Conservation (phyloP, 2,329 filamentous ascomycete species). For the Trichoderma atrobrunneum region DNA sequence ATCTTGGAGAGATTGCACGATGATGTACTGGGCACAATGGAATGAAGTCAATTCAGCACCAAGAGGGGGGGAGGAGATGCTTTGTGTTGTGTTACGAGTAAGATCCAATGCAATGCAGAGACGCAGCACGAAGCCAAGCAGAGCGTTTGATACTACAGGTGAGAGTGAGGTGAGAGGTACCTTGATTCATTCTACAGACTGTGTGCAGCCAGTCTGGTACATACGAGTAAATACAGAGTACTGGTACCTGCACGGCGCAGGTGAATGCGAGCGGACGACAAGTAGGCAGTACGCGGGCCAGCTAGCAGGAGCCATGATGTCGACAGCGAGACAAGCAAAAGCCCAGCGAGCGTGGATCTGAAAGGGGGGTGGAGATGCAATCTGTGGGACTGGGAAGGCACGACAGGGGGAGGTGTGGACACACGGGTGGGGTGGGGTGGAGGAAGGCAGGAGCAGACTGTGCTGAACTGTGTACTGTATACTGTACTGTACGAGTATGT, state of each 20-base stretch:
- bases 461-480: background rate
- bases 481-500: background rate
- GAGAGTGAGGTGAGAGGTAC: background rate
- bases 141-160: background rate
- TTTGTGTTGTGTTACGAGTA: background rate
- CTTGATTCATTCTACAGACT: background rate
- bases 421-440: constrained; percentile 7
- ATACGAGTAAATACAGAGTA: background rate
- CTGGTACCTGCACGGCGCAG: background rate
- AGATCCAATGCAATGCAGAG: background rate
- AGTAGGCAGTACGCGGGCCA: background rate
- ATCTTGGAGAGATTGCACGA: background rate
- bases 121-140: too few species aligned
- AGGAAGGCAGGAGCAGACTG: background rate
- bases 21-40: background rate
- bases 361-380: constrained; percentile 22
- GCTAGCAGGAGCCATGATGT: constrained; percentile 20
- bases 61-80: background rate
- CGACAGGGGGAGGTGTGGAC: constrained; percentile 8
- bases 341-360: constrained; percentile 18
- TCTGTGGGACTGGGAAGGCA: constrained; percentile 19
- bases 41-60: constrained; percentile 8
- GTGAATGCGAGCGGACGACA: background rate
- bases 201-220: background rate
- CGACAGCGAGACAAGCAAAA: constrained; percentile 17